These are phyloP conservation scores for Solanum tarapatanum DNA, from an alignment of 257 asterid genomes.

Conservation along the genomic window DNA sequence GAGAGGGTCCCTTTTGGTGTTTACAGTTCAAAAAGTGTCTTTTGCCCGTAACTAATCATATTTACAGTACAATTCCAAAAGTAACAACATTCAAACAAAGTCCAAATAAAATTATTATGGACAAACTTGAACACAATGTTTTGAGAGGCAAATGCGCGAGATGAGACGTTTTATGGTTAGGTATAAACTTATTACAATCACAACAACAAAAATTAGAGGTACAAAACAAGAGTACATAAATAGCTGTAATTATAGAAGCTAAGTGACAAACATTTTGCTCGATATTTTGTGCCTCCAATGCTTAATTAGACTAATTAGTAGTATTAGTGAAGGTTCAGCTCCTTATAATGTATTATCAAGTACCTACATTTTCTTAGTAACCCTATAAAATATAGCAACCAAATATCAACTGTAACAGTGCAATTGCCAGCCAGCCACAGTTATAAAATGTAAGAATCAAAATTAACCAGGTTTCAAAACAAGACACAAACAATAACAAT, in stretches of 20 bases:
- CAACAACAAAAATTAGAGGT: not conserved
- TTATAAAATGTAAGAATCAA: not conserved
- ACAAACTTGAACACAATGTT: not conserved
- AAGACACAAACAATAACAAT: not conserved
- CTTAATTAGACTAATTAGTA: not conserved
- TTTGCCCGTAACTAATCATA: not conserved
- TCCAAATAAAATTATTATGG: not conserved
- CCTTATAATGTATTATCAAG: not conserved
- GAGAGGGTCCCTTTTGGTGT: too few relatives aligned
- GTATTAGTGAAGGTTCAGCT: not conserved
- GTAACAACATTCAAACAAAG: not conserved
- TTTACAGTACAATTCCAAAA: not conserved
- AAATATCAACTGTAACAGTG: not conserved
- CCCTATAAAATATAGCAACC: not conserved
- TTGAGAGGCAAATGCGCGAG: not conserved
- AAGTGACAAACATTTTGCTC: not conserved
- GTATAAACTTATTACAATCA: not conserved
- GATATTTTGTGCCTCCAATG: not conserved
- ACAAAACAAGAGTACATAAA: not conserved
- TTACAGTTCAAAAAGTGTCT: too few relatives aligned
- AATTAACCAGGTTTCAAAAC: too few relatives aligned
- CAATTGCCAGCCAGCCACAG: not conserved
- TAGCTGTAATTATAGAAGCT: not conserved
- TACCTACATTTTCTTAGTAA: not conserved
- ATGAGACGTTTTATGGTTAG: not conserved